Conservation (phyloP, 257 asterid genomes). For the Salvia rosmarinus region DNA sequence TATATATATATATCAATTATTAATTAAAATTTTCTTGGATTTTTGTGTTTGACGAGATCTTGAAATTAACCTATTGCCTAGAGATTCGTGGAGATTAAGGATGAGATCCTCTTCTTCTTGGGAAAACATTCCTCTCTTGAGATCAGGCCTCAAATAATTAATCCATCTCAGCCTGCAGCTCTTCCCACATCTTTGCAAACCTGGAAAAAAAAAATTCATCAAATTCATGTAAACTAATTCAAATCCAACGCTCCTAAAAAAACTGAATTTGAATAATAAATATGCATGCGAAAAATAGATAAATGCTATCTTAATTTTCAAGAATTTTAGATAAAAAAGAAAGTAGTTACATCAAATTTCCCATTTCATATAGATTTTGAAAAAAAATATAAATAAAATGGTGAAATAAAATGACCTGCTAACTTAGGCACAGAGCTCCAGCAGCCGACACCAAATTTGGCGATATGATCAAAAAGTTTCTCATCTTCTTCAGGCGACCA, state of each 20-base stretch:
- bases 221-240: too few relatives aligned
- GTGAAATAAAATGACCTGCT: constrained; percentile 51
- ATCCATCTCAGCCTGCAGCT: too few relatives aligned
- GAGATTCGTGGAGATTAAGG: constrained; percentile 60
- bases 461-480: constrained; percentile 56
- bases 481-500: constrained; percentile 99
- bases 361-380: neutral
- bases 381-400: neutral
- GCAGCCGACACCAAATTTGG: constrained; percentile 80
- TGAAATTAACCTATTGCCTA: constrained; percentile 65
- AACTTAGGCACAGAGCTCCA: constrained; percentile 94
- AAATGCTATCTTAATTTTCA: too few relatives aligned
- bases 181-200: too few relatives aligned
- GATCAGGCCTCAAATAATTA: constrained; percentile 12
- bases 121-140: constrained; percentile 80
- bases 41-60: neutral
- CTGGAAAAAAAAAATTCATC: too few relatives aligned
- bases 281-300: too few relatives aligned
- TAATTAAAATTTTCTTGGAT: neutral
- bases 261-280: too few relatives aligned
- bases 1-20: too few relatives aligned
- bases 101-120: constrained; percentile 78
- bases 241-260: too few relatives aligned
- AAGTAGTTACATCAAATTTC: neutral
- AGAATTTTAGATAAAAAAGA: neutral